Evolutionary conservation across 768 basidiomycete genomes (phyloP), one percentile per base, ranked within the genome.

Genomic region (Lactarius akahatsu): DNA sequence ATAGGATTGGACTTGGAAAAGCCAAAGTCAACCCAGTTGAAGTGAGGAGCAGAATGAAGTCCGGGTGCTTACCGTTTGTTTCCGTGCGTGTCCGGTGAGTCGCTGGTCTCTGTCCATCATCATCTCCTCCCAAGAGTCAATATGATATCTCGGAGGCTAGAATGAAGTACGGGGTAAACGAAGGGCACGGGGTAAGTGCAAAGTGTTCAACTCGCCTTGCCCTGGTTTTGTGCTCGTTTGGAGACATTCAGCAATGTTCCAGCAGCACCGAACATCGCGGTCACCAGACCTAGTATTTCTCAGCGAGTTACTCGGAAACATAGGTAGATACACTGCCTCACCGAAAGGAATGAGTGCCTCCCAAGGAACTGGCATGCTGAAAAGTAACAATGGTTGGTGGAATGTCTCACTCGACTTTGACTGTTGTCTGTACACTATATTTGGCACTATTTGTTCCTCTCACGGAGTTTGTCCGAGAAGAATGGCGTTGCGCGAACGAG

Each of bases 291-390:
- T 96, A 66, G 40, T 57, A 30, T 9, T 20, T 56, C 28, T 64
- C 32, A 71, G 58, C 6, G 32, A 32, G 28, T 26, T 3, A 20
- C 11, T 9, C n/a, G 13, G 6, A 34, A 15, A 3, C 2, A 26
- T 4, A 15, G 20, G 36, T 20, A 34, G 26, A 57, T 3, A 50
- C 10, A 56, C 40, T 45, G 23, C 59, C 59, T 65, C 68, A 95
- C 96, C 96, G 74, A 96, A 95, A 57, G 96, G 96, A 81, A 98
- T 92, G 72, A 98, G 85, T 60, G 96, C 94, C 81, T 98, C 95
- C 90, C 92, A 98, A 71, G 95, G 96, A 72, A 97, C 89, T 63
- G 96, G 96, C 96, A 96, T 96, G 71, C 70, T 82, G 75, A 61
- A 18, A 30, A 15, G 6, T 57, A 15, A 11, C n/a, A 20, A 55